A percentile compares a stretch with the other conserved stretches of the same genome.
Conservation (phyloP, 1,284 basidiomycete genomes). For the Rhodotorula sp. region DNA sequence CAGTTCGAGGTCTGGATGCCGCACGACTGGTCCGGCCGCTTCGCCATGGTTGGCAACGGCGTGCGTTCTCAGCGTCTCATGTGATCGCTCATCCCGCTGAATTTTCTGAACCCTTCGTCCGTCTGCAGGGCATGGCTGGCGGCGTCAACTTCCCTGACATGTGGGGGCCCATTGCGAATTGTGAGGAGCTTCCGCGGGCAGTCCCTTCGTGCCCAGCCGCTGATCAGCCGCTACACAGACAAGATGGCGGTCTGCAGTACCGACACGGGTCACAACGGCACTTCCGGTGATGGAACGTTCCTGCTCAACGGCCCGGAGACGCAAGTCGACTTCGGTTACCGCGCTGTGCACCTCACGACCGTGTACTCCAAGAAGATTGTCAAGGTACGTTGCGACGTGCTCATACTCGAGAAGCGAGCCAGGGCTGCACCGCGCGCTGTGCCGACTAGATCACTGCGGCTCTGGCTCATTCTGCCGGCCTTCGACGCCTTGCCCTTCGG, state of each 20-base stretch:
- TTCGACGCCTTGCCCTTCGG: neutral
- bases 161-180: slow-evolving; percentile 3
- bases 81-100: neutral
- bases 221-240: neutral
- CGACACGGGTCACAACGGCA: slow-evolving; percentile 42
- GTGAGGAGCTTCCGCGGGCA: neutral
- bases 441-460: no score
- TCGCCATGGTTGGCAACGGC: slow-evolving; percentile 43
- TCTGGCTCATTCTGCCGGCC: no score
- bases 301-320: slow-evolving; percentile 34
- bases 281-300: slow-evolving; percentile 36
- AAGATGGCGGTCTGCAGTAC: slow-evolving; percentile 32
- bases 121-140: slow-evolving; percentile 22
- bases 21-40: slow-evolving; percentile 35
- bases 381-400: slow-evolving; percentile 14
- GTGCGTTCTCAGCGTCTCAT: neutral
- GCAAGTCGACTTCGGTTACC: slow-evolving; percentile 43
- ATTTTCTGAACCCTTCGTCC: neutral
- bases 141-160: slow-evolving; percentile 32
- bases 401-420: no score
- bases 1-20: slow-evolving; percentile 45
- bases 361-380: slow-evolving; percentile 41
- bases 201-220: neutral
- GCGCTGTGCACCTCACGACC: slow-evolving; percentile 43
- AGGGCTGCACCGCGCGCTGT: no score